A percentile compares a stretch with the other conserved stretches of the same genome.
These are phyloP conservation scores for Knufia fluminis DNA, from an alignment of 2,329 filamentous ascomycete genomes.

Conservation along the genomic window DNA sequence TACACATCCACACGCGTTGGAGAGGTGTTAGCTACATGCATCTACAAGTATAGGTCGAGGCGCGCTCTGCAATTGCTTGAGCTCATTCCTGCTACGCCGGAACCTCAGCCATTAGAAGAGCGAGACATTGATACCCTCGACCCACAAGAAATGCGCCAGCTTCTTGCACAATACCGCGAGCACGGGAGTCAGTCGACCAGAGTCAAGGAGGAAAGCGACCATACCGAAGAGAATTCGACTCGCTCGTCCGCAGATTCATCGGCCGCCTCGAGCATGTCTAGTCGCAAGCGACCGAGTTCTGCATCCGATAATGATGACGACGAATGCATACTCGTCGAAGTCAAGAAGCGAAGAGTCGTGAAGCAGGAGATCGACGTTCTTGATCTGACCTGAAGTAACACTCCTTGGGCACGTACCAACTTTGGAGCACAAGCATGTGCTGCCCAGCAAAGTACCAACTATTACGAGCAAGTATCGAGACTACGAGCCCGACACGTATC, in stretches of 20 bases:
- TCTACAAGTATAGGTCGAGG: constrained; percentile 5
- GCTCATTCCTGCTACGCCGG: not conserved
- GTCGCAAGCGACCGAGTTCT: too few relatives aligned
- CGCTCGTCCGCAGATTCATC: not conserved
- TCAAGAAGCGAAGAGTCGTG: not conserved
- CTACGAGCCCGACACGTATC: too few relatives aligned
- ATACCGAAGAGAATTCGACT: not conserved
- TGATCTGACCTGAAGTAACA: not conserved
- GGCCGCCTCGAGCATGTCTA: not conserved
- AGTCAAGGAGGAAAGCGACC: not conserved
- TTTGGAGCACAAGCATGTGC: too few relatives aligned
- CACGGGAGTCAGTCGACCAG: not conserved
- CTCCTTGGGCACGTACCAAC: not conserved
- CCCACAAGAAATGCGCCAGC: not conserved
- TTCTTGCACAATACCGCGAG: not conserved
- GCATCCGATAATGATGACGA: not conserved
- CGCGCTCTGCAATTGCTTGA: constrained; percentile 2
- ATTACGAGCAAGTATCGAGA: not conserved
- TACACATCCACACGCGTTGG: not conserved
- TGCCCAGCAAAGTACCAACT: not conserved
- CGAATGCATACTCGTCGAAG: not conserved
- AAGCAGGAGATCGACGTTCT: not conserved
- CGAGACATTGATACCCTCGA: constrained; percentile 1
- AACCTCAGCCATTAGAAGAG: not conserved
- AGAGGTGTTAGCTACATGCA: not conserved